Base-by-base conservation (phyloP, 1,284 basidiomycete species). In the Ustilago esculenta region DNA sequence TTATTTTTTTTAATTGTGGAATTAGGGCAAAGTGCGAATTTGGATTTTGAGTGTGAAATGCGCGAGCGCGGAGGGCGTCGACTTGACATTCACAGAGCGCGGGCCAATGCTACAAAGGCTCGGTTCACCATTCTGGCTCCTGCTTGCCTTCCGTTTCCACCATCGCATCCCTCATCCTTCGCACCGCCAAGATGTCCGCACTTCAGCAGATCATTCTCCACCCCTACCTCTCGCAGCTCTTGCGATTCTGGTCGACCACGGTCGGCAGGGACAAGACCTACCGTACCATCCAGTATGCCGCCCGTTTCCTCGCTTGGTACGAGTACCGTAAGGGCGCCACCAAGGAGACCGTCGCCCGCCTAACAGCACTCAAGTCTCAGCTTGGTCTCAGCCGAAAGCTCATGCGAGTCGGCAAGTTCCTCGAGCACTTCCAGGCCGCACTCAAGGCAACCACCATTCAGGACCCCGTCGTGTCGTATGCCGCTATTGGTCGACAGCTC, bases 391-490 rank as follows among this genome's bases (percentile, higher is more conserved):
- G 82, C 44, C 78, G 84, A 42, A 84, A 84, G 77, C 80, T 97
- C 47, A 86, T 98, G 86, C 88, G 95, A 18, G 85, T 98, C 49
- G 92, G 94, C 76, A 96, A 97, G 84, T 94, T 94, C 25, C 77
- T 96, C 66, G 95, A 98, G 82, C 93, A 97, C 84, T 86, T 96
- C 17, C 96, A 98, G 83, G 88, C 92, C 3, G 93, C 92, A 20
- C 85, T 97, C 53, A 90, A 90, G 67, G 89, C 90, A n/a, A 85
- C 88, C 17, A 82, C 86, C 5, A 79, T 86, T 10, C 85, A 86
- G 52, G 86, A 87, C 76, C 80, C 87, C 20, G 84, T 88, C n/a
- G 91, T 97, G 74, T 90, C 90, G 70, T 85, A 92, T 55, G 87
- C 90, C 1, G 89, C 90, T 32, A 88, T 97, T 72, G 90, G 87